Conservation (phyloP, 2,329 filamentous ascomycete genomes). For the Sclerotinia minor region DNA sequence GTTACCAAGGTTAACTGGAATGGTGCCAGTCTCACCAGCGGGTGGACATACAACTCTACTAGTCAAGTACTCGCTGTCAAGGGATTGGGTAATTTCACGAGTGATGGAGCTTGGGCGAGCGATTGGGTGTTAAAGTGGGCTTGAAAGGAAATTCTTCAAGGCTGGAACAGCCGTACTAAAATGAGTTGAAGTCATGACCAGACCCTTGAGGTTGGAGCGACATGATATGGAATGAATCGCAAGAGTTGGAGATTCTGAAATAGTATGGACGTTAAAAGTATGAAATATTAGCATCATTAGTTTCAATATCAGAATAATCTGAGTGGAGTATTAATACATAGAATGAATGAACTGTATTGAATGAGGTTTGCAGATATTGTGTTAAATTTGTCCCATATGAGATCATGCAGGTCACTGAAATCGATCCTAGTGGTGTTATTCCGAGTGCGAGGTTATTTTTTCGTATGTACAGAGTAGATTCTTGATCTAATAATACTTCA, state of each 20-base stretch:
- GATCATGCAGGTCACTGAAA: too few relatives aligned
- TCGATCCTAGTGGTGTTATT: too few relatives aligned
- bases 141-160: neutral
- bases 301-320: neutral
- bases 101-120: conserved; percentile 56
- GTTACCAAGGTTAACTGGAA: conserved; percentile 54
- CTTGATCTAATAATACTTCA: too few relatives aligned
- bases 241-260: neutral
- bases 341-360: neutral
- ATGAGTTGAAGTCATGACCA: neutral
- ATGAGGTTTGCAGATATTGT: too few relatives aligned
- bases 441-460: too few relatives aligned
- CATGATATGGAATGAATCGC: neutral
- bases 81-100: conserved; percentile 51
- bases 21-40: conserved; percentile 46
- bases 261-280: neutral
- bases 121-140: conserved; percentile 60
- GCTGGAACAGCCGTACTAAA: neutral
- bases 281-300: neutral
- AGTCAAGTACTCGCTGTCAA: conserved; percentile 52
- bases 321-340: neutral
- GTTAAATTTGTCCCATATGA: too few relatives aligned
- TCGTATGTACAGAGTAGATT: too few relatives aligned
- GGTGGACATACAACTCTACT: conserved; percentile 51
- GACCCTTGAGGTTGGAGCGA: neutral